Conservation (phyloP, 2,329 filamentous ascomycete genomes). For the Hansfordia pulvinata region DNA sequence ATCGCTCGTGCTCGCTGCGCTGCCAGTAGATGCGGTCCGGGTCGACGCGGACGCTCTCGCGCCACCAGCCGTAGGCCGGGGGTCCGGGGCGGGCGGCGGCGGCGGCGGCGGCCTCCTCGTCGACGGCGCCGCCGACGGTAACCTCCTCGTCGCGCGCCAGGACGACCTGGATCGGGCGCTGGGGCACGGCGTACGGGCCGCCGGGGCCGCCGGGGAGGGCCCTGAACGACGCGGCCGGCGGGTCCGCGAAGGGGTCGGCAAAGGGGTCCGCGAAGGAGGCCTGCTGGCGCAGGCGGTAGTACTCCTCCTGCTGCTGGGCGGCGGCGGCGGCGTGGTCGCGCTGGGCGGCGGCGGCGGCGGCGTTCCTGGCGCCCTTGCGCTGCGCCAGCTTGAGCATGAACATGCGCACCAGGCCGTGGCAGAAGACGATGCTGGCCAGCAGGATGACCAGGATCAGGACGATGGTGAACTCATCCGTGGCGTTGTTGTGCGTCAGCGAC, state of each 20-base stretch:
- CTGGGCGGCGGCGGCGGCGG: constrained; percentile 20
- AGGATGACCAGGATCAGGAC: constrained; percentile 69
- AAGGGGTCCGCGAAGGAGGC: constrained; percentile 28
- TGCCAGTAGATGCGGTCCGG: constrained; percentile 75
- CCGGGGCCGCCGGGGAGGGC: too few species aligned
- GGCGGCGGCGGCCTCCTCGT: constrained; percentile 36
- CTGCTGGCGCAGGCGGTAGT: constrained; percentile 7
- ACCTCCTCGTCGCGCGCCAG: constrained; percentile 64
- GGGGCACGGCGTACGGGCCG: constrained; percentile 53
- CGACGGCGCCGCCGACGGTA: constrained; percentile 38
- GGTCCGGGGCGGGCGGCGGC: constrained; percentile 48
- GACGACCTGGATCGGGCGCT: constrained; percentile 62
- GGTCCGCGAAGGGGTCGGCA: too few species aligned
- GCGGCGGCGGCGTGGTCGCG: constrained; percentile 16
- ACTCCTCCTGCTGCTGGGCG: constrained; percentile 8
- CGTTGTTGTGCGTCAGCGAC: constrained; percentile 48
- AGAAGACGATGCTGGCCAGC: constrained; percentile 64
- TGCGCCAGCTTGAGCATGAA: constrained; percentile 45
- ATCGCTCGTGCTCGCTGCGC: constrained; percentile 34
- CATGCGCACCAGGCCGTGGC: constrained; percentile 62
- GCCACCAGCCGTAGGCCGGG: constrained; percentile 77
- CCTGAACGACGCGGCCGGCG: too few species aligned
- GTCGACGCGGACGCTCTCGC: constrained; percentile 71
- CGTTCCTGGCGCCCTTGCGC: constrained; percentile 15
- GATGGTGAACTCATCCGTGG: constrained; percentile 62